These are phyloP conservation scores for Cyberlindnera subsufficiens DNA, from an alignment of 805 yeast genomes.

Conservation along the genomic window DNA sequence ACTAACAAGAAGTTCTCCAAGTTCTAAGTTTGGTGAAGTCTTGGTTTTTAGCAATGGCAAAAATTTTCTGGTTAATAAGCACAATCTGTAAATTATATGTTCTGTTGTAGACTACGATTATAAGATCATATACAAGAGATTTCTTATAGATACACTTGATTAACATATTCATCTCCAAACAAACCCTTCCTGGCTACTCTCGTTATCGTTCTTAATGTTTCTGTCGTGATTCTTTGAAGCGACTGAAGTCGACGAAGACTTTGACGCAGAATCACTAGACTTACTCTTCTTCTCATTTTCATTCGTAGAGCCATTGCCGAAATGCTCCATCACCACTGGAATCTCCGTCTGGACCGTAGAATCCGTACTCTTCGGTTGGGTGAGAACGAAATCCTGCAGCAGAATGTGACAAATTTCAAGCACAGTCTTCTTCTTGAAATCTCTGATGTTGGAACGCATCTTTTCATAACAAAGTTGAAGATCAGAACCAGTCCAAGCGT, in stretches of 20 bases:
- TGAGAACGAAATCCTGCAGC: conserved; percentile 17
- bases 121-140: no score
- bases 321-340: conserved; percentile 16
- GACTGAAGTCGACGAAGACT: not conserved
- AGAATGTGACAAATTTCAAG: conserved; percentile 27
- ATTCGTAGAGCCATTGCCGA: conserved; percentile 5
- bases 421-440: conserved; percentile 34
- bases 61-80: conserved; percentile 6
- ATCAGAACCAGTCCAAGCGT: conserved; percentile 55
- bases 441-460: conserved; percentile 47
- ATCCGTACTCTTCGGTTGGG: conserved; percentile 14
- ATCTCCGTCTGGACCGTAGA: conserved; percentile 10
- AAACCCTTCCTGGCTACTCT: not conserved
- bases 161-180: not conserved
- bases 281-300: conserved; percentile 1
- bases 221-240: not conserved
- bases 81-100: conserved; percentile 14
- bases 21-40: conserved; percentile 52
- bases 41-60: conserved; percentile 5
- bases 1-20: conserved; percentile 92
- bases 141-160: no score
- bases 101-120: no score
- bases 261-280: conserved; percentile 7
- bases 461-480: conserved; percentile 56
- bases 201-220: not conserved